Evolutionary conservation across 805 yeast species (phyloP).

Genomic region (Clavispora phyllophila): DNA sequence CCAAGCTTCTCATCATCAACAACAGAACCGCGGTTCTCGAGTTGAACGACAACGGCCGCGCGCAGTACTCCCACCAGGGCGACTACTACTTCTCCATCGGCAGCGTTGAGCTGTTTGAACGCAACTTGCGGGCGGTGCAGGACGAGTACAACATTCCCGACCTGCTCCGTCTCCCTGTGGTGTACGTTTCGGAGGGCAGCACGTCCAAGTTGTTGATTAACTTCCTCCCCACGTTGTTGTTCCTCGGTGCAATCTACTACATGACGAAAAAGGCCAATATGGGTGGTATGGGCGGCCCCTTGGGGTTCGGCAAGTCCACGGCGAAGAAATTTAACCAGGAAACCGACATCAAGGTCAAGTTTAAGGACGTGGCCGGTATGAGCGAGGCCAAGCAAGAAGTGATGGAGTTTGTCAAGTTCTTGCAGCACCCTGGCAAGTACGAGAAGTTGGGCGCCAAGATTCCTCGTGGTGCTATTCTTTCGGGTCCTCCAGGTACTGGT

Average conservation of each 20-base stretch:
- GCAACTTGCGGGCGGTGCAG: slow-evolving; percentile 70
- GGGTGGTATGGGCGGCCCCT: slow-evolving; percentile 53
- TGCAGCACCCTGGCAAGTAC: slow-evolving; percentile 79
- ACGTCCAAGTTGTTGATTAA: slow-evolving; percentile 59
- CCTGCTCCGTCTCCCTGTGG: slow-evolving; percentile 71
- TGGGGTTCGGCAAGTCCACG: slow-evolving; percentile 72
- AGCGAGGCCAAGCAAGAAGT: slow-evolving; percentile 93
- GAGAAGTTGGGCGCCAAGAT: slow-evolving; percentile 89
- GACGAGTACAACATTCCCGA: slow-evolving; percentile 58
- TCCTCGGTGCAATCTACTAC: slow-evolving; percentile 86
- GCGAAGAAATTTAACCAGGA: slow-evolving; percentile 82
- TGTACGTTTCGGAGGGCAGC: slow-evolving; percentile 70
- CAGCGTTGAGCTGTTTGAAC: slow-evolving; percentile 83
- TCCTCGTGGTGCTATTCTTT: slow-evolving; percentile 90
- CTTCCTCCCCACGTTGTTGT: slow-evolving; percentile 80
- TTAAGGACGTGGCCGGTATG: slow-evolving; percentile 91
- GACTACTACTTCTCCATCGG: slow-evolving; percentile 70
- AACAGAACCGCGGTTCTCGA: slow-evolving; percentile 69
- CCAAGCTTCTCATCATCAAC: slow-evolving; percentile 70
- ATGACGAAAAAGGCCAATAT: slow-evolving; percentile 61
- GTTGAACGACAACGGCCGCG: slow-evolving; percentile 55
- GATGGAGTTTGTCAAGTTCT: slow-evolving; percentile 89
- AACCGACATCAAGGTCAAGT: slow-evolving; percentile 73
- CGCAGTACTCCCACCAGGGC: slow-evolving; percentile 36
- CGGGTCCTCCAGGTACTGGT: slow-evolving; percentile 98